These are phyloP conservation scores for Crataegus laevigata DNA, from an alignment of 306 rosid genomes.

Conservation along the genomic window DNA sequence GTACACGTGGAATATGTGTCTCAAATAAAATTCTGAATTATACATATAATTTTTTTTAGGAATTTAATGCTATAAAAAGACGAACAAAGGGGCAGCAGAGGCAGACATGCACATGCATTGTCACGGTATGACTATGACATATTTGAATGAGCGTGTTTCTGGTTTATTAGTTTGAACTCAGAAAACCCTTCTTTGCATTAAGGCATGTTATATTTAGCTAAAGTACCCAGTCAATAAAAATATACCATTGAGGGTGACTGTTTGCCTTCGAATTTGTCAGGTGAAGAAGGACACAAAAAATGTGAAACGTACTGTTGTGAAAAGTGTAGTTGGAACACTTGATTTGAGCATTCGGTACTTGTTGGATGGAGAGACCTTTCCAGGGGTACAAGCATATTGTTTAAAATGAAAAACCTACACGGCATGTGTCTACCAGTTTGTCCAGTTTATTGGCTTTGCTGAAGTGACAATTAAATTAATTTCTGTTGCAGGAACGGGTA, in stretches of 20 bases:
- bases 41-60: constrained; percentile 35
- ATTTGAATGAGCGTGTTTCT: background rate
- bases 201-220: background rate
- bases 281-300: constrained; percentile 65
- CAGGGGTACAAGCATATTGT: constrained; percentile 53
- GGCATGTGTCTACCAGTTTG: background rate
- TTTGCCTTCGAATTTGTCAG: constrained; percentile 42
- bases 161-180: constrained; percentile 3
- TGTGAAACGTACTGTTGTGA: constrained; percentile 46
- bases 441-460: constrained; percentile 12
- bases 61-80: constrained; percentile 54
- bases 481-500: constrained; percentile 49
- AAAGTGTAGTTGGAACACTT: constrained; percentile 85
- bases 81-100: constrained; percentile 36
- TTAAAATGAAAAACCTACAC: background rate
- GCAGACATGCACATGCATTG: constrained; percentile 54
- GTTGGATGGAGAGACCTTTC: constrained; percentile 84
- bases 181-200: background rate
- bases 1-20: background rate
- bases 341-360: constrained; percentile 63
- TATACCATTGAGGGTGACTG: background rate
- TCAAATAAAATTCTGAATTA: constrained; percentile 7
- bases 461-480: constrained; percentile 3
- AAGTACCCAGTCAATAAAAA: background rate
- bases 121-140: constrained; percentile 57